Conservation (phyloP, 208 protist genomes). For the Acanthamoeba royreba region DNA sequence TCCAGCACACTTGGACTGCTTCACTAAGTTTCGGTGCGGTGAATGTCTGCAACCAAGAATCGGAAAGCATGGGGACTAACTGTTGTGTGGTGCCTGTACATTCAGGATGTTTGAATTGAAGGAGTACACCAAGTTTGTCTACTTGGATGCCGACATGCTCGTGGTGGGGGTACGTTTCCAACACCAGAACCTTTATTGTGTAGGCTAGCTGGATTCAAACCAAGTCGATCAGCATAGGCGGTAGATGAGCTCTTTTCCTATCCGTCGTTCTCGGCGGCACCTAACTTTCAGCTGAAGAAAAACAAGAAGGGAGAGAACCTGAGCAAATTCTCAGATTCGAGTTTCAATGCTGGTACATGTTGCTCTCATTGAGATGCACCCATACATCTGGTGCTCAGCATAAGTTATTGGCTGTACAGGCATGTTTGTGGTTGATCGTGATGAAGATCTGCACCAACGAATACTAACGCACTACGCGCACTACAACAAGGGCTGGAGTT, state of each 20-base stretch:
- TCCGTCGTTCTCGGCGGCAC: neutral
- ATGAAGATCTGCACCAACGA: neutral
- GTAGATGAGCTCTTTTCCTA: neutral
- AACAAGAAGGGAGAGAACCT: neutral
- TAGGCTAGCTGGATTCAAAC: neutral
- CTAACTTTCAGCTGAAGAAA: neutral
- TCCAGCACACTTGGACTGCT: neutral
- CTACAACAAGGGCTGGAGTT: slow-evolving; percentile 10
- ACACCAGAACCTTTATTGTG: no score
- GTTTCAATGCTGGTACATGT: neutral
- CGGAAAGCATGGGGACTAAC: no score
- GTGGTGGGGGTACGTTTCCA: neutral
- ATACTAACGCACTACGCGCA: neutral
- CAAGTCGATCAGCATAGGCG: neutral
- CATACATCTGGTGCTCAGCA: no score
- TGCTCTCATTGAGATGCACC: no score
- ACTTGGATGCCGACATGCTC: neutral
- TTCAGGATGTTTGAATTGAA: neutral
- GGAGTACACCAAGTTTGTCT: neutral
- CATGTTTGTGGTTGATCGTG: neutral
- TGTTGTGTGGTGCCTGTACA: no score
- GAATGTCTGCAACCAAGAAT: no score
- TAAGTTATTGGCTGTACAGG: neutral
- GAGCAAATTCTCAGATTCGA: slow-evolving; percentile 2
- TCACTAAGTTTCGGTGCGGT: slow-evolving; percentile 10